These are phyloP conservation scores for Vickermania ingenoplastis DNA, from an alignment of 208 protist genomes.

Conservation along the genomic window DNA sequence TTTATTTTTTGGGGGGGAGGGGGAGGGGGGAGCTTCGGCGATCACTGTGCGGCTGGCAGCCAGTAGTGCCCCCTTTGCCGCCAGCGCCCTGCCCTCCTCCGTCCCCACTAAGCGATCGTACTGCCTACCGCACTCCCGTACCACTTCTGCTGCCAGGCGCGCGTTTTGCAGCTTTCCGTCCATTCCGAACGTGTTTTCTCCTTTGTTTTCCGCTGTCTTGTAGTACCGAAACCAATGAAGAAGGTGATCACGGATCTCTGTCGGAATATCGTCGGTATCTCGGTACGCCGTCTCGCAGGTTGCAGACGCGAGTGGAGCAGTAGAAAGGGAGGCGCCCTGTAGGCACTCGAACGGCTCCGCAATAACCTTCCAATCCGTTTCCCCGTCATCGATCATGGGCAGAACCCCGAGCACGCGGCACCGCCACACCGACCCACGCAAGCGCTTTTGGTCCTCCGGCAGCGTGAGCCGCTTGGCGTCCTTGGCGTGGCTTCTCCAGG, in stretches of 20 bases:
- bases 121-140: slow-evolving; percentile 43
- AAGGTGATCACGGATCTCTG: slow-evolving; percentile 32
- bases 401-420: slow-evolving; percentile 83
- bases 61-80: slow-evolving; percentile 46
- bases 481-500: background rate
- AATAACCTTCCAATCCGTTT: slow-evolving; percentile 92
- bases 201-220: slow-evolving; percentile 90
- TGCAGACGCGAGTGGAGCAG: background rate
- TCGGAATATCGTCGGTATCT: slow-evolving; percentile 39
- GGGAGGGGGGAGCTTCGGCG: too few species aligned
- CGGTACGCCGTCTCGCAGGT: slow-evolving; percentile 20
- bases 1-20: too few species aligned
- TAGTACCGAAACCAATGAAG: slow-evolving; percentile 88
- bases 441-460: background rate
- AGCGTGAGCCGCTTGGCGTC: background rate
- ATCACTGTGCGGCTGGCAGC: too few species aligned
- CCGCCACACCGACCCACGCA: background rate
- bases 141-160: slow-evolving; percentile 49
- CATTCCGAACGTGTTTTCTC: slow-evolving; percentile 80
- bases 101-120: slow-evolving; percentile 31
- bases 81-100: slow-evolving; percentile 9
- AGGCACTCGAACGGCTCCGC: slow-evolving; percentile 22
- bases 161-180: slow-evolving; percentile 39
- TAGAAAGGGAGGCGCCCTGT: background rate
- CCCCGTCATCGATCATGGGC: slow-evolving; percentile 85